Percentiles rank a stretch among this genome's conserved stretches.
Conservation (phyloP, 225 moss, liverwort and hornwort species). For the Bryum argenteum region DNA sequence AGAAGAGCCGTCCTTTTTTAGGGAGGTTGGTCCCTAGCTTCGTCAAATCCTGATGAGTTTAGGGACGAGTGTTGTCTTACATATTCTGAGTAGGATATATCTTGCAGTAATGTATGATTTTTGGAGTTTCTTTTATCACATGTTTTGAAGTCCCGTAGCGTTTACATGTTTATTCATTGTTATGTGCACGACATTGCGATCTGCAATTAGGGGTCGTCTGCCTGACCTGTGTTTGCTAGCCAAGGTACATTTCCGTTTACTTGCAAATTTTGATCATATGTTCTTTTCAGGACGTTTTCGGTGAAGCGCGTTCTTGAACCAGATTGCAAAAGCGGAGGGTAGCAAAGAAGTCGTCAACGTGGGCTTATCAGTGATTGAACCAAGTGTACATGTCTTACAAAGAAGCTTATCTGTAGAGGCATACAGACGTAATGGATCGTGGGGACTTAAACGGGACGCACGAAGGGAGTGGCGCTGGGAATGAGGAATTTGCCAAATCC, state of each 20-base stretch:
- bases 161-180: not conserved
- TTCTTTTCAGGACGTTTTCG: constrained; percentile 24
- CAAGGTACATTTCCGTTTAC: not conserved
- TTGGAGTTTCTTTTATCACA: no score
- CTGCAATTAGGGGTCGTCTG: constrained; percentile 1
- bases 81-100: no score
- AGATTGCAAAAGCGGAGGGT: constrained; percentile 23
- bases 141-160: not conserved
- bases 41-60: no score
- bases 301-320: not conserved
- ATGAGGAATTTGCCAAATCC: constrained; percentile 27
- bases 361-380: not conserved
- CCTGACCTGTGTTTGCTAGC: not conserved
- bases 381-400: constrained; percentile 1
- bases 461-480: constrained; percentile 33
- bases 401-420: constrained; percentile 2
- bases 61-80: no score
- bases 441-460: constrained; percentile 41
- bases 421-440: constrained; percentile 43
- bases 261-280: constrained; percentile 14
- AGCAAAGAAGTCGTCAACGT: constrained; percentile 6
- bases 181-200: not conserved
- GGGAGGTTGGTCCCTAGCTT: no score
- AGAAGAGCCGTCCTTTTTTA: no score
- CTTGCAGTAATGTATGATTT: no score